A percentile compares a stretch with the other conserved stretches of the same genome.
Evolutionary conservation across 73 alveolate species (phyloP).

Genomic region (Blepharisma japonicum): DNA sequence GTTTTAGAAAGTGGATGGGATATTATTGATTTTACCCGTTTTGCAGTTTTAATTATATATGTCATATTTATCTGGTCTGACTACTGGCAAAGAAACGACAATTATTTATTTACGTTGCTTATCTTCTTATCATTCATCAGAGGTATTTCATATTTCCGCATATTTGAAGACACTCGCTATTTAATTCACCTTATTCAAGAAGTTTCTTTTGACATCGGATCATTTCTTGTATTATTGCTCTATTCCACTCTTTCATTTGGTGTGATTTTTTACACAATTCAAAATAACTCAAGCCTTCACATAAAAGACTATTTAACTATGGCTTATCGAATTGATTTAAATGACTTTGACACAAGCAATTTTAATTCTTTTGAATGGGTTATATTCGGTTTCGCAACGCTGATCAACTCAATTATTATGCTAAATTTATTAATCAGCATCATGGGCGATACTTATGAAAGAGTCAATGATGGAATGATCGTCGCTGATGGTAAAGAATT

Average conservation of each 20-base stretch:
- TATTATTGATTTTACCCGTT: neutral
- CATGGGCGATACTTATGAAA: conserved; percentile 22
- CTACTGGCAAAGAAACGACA: neutral
- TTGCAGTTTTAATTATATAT: neutral
- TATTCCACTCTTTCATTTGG: conserved; percentile 39
- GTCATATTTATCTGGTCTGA: neutral
- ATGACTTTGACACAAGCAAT: neutral
- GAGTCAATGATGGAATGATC: neutral
- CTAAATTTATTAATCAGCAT: neutral
- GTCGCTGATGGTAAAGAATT: conserved; percentile 1
- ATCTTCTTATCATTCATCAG: conserved; percentile 5
- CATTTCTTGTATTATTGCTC: conserved; percentile 27
- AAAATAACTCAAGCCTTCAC: neutral
- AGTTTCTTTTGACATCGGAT: conserved; percentile 36
- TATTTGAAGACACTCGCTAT: conserved; percentile 33
- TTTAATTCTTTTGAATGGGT: conserved; percentile 10
- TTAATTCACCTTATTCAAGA: conserved; percentile 40
- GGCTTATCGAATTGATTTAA: neutral
- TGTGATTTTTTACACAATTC: conserved; percentile 22
- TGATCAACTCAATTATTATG: conserved; percentile 9
- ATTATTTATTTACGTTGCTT: conserved; percentile 5
- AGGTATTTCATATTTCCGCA: conserved; percentile 44
- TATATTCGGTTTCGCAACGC: neutral
- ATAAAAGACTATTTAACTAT: no score
- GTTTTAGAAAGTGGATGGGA: neutral